Evolutionary conservation across 768 basidiomycete species (phyloP).

Genomic region (Psilocybe tampanensis): DNA sequence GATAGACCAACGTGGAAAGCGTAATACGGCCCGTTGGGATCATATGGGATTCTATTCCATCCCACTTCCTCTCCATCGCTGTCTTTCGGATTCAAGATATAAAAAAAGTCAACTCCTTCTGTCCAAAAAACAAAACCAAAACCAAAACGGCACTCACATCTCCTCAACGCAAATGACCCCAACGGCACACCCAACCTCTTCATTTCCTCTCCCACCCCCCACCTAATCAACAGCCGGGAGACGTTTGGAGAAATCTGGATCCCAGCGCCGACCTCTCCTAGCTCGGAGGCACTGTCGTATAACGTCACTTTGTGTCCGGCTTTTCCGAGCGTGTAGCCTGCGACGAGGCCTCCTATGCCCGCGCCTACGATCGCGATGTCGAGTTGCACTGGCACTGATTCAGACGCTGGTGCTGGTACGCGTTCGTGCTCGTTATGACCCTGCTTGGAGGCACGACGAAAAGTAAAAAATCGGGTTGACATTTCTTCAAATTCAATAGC

Average conservation of each 20-base stretch:
- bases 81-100: conserved; percentile 22
- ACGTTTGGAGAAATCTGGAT: conserved; percentile 46
- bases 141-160: conserved; percentile 36
- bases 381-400: background rate
- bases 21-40: conserved; percentile 36
- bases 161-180: conserved; percentile 38
- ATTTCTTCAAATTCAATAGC: too few relatives aligned
- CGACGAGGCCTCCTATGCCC: conserved; percentile 50
- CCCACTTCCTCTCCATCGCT: conserved; percentile 31
- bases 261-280: conserved; percentile 52
- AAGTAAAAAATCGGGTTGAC: too few relatives aligned
- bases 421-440: too few relatives aligned
- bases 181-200: conserved; percentile 41
- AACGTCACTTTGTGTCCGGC: conserved; percentile 53
- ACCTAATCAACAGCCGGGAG: conserved; percentile 46
- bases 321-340: conserved; percentile 46
- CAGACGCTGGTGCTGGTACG: too few relatives aligned
- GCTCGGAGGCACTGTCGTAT: conserved; percentile 39
- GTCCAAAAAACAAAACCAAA: background rate
- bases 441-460: too few relatives aligned
- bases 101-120: background rate
- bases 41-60: conserved; percentile 28
- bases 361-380: conserved; percentile 48
- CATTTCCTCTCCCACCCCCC: conserved; percentile 49
- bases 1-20: conserved; percentile 33